Evolutionary conservation across 495 filamentous ascomycete species (phyloP).

Genomic region (Penicillium flavigenum): DNA sequence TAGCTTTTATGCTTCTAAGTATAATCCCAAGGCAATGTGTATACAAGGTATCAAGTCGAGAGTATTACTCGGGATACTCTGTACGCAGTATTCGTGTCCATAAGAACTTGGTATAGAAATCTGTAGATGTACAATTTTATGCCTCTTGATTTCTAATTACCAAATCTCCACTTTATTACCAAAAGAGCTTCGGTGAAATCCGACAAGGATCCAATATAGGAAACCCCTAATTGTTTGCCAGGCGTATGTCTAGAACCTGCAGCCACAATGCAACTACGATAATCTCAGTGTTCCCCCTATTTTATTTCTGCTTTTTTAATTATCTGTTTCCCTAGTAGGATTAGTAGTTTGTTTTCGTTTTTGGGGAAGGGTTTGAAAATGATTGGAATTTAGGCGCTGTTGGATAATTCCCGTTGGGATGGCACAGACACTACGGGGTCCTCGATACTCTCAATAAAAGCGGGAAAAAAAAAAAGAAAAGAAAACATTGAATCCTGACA

Average conservation of each 20-base stretch:
- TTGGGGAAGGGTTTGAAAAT: not conserved
- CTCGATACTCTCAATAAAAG: not conserved
- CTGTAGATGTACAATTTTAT: not conserved
- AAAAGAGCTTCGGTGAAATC: constrained; percentile 6
- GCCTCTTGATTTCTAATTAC: not conserved
- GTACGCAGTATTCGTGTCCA: not conserved
- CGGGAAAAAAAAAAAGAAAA: not conserved
- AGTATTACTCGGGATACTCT: not conserved
- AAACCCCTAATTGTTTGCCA: constrained; percentile 8
- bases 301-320: not conserved
- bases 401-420: constrained; percentile 6
- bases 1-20: not conserved
- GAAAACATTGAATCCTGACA: not conserved
- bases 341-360: not conserved
- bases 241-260: constrained; percentile 15
- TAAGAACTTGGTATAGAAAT: not conserved
- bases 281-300: not conserved
- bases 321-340: not conserved
- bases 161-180: not conserved
- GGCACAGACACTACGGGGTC: not conserved
- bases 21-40: not conserved
- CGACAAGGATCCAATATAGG: not conserved
- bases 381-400: constrained; percentile 6
- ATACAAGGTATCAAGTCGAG: too few relatives aligned
- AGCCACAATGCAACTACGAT: constrained; percentile 13